phyloP scores from a whole-genome alignment of 345 rosid genomes.

The Rubroshorea leprosula region DNA sequence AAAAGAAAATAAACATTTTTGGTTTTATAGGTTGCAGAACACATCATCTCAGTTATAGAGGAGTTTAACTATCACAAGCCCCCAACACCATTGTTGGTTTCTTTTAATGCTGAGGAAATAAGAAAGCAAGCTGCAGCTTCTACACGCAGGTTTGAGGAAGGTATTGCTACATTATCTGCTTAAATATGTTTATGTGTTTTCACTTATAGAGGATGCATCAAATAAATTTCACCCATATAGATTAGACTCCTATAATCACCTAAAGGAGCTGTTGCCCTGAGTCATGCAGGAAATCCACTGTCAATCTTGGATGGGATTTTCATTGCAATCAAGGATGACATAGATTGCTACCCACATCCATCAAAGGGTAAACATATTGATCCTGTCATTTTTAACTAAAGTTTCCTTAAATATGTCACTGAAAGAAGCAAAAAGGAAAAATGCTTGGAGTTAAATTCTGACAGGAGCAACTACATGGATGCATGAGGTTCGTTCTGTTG shows the following conservation, averaged over 20 bases:
- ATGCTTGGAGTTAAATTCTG: slow-evolving; percentile 12
- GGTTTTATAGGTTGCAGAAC: slow-evolving; percentile 56
- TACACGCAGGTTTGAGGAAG: slow-evolving; percentile 73
- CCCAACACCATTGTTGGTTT: slow-evolving; percentile 55
- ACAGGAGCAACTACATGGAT: slow-evolving; percentile 86
- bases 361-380: slow-evolving; percentile 46
- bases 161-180: slow-evolving; percentile 27
- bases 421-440: not conserved
- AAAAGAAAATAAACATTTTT: slow-evolving; percentile 2
- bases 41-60: slow-evolving; percentile 45
- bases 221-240: not conserved
- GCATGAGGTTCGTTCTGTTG: slow-evolving; percentile 63
- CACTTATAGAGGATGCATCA: not conserved
- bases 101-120: slow-evolving; percentile 52
- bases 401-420: not conserved
- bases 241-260: not conserved
- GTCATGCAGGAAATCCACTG: slow-evolving; percentile 61
- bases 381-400: not conserved
- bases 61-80: slow-evolving; percentile 52
- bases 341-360: slow-evolving; percentile 70
- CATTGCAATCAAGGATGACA: slow-evolving; percentile 85
- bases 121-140: slow-evolving; percentile 80
- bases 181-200: not conserved
- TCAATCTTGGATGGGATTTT: slow-evolving; percentile 80
- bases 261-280: slow-evolving; percentile 9